Evolutionary conservation across 306 rosid genomes (phyloP), one percentile per base, ranked within the genome.

Genomic region (Purshia tridentata): DNA sequence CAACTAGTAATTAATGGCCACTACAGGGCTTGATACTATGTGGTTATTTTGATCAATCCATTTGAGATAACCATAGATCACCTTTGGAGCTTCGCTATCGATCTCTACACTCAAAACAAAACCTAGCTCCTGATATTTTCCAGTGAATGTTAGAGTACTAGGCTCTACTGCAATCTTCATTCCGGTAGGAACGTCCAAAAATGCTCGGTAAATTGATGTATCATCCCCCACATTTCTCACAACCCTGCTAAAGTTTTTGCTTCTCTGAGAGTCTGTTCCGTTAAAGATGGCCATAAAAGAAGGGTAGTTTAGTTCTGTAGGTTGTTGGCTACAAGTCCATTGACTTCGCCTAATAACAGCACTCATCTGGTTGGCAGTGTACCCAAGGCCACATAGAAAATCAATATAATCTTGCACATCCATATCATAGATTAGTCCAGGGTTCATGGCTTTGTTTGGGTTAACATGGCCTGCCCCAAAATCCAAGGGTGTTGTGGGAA

Each of bases 381-480:
- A 61, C 4, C 46, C 56, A 3, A 49, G 47, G 44, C 56, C 19
- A 41, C 61, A 61, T 14, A 73, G 19, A 14, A 60, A 50, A 12
- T 73, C 16, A 13, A 49, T 51, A 13, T 37, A 61, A 22, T 72
- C 61, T 61, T 61, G 60, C 15, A 41, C 37, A 39, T 29, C 29
- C 22, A 62, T 8, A 9, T 29, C 69, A 47, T 72, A 58, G 67
- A 68, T 59, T 1, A 76, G 23, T 19, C 75, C 74, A 16, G 67
- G 79, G 10, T 66, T 41, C 67, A 75, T 41, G 57, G 74, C 63
- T 10, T 29, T 51, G 42, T 76, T 76, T 14, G 69, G 74, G 57
- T 68, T 63, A 66, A 68, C 68, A 13, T 58, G 80, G 10, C 70
- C 80, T 0, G 35, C 65, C 1, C 81, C 76, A 39, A 62, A 69